Base-by-base conservation (phyloP, 2,329 filamentous ascomycete species). In the Talaromyces pinophilus region DNA sequence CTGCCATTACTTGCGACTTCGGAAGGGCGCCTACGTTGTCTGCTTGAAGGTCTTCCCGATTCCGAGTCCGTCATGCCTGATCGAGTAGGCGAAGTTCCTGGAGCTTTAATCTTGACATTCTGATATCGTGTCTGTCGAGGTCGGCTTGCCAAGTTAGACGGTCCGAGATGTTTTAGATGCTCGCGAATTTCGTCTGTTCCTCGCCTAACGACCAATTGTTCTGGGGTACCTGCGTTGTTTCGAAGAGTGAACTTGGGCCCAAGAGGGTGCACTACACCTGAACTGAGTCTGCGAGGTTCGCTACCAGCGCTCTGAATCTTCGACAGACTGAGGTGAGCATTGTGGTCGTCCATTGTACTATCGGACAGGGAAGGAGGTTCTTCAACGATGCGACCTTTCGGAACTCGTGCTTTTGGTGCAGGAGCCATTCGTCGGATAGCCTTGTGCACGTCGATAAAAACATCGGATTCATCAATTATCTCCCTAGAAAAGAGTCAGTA, bases 401-500 rank as follows among this genome's bases (percentile, higher is more conserved):
- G 85, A n/a, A 88, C 85, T 65, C 90, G 87, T 54, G 88, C 88
- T 74, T 92, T 90, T 1, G 94, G 94, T 1, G 93, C 93, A 0
- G 93, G 93, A 22, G 90, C 87, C 73, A 96, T 86, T 62, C 95
- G 91, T 66, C 95, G 88, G 71, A 99, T 97, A 25, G 95, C 95
- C 82, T 98, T 98, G 83, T 98, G 95, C 1, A 99, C 93, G 77
- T 99, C 95, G 70, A 99, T 90, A 74, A 96, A 99, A 11, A 99
- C 95, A 78, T 99, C 95, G 0, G 94, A 98, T 78, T 99, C 95
- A 76, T 99, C 95, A 69, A 99, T 96, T 70, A 98, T 99, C 85
- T 99, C 95, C 83, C 91, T 93, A 66, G 8, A 38, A 25, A 57
- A 17, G 54, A 22, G n/a, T 57, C n/a, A 57, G 33, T 40, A 40